Evolutionary conservation across 2,329 filamentous ascomycete species (phyloP).

Genomic region (Xylariaceae sp.): DNA sequence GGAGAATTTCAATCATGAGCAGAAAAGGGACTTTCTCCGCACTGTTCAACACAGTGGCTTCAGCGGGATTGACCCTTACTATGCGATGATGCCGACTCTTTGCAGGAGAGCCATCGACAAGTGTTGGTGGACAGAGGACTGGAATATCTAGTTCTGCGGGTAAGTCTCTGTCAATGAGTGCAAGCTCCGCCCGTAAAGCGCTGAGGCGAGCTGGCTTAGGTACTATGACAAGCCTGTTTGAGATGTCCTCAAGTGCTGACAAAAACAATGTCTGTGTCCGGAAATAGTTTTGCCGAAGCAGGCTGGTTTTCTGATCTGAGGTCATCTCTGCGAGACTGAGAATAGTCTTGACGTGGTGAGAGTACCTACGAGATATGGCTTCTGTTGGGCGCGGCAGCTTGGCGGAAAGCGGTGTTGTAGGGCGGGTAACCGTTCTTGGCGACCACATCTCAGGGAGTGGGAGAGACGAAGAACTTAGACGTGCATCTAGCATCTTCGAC

Average conservation of each 20-base stretch:
- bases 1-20: conserved; percentile 82
- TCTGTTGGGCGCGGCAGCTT: conserved; percentile 58
- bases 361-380: conserved; percentile 62
- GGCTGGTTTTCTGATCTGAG: conserved; percentile 69
- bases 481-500: conserved; percentile 62
- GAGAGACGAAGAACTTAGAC: conserved; percentile 71
- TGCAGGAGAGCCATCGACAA: conserved; percentile 75
- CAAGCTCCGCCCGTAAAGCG: conserved; percentile 80
- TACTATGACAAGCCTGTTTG: conserved; percentile 81
- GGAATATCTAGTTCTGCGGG: conserved; percentile 86
- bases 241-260: conserved; percentile 82
- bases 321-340: conserved; percentile 68
- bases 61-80: conserved; percentile 81
- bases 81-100: conserved; percentile 83
- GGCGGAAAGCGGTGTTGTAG: conserved; percentile 64
- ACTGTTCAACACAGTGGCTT: conserved; percentile 85
- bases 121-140: conserved; percentile 77
- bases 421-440: conserved; percentile 58
- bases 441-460: conserved; percentile 68
- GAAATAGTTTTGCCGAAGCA: conserved; percentile 83
- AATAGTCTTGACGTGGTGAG: conserved; percentile 64
- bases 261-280: conserved; percentile 81
- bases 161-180: conserved; percentile 79
- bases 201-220: conserved; percentile 83
- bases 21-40: conserved; percentile 86